Evolutionary conservation across 306 rosid species (phyloP).

Genomic region (Quercus rubra): DNA sequence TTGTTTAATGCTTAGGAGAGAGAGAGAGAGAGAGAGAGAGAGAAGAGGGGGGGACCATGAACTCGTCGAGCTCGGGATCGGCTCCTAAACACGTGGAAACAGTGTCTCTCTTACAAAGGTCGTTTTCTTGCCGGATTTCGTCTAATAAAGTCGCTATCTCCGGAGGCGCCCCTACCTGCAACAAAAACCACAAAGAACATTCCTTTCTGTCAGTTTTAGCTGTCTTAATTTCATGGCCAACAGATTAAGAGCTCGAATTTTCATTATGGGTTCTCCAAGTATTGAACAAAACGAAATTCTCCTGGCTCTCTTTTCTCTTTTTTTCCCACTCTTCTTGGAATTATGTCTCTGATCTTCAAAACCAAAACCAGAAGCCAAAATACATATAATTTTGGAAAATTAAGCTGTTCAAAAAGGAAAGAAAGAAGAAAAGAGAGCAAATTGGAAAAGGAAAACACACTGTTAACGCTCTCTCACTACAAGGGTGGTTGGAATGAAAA

Average conservation of each 20-base stretch:
- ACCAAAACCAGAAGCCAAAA: not conserved
- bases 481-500: not conserved
- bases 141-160: constrained; percentile 75
- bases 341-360: not conserved
- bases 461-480: not conserved
- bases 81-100: constrained; percentile 89
- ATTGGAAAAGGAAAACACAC: too few species aligned
- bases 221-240: too few species aligned
- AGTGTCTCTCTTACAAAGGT: constrained; percentile 45
- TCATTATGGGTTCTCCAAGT: too few species aligned
- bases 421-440: too few species aligned
- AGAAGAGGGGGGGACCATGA: constrained; percentile 81
- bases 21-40: constrained; percentile 9
- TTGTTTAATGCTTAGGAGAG: not conserved
- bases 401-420: too few species aligned
- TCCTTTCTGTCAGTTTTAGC: not conserved
- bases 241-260: too few species aligned
- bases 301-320: not conserved
- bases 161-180: constrained; percentile 94
- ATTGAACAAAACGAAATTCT: not conserved
- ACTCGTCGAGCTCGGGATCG: constrained; percentile 99
- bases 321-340: not conserved
- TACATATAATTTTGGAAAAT: too few species aligned
- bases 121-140: constrained; percentile 73
- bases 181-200: not conserved